Base-by-base conservation (phyloP, 78 protist species). In the Dictyostelium brefeldianum region DNA sequence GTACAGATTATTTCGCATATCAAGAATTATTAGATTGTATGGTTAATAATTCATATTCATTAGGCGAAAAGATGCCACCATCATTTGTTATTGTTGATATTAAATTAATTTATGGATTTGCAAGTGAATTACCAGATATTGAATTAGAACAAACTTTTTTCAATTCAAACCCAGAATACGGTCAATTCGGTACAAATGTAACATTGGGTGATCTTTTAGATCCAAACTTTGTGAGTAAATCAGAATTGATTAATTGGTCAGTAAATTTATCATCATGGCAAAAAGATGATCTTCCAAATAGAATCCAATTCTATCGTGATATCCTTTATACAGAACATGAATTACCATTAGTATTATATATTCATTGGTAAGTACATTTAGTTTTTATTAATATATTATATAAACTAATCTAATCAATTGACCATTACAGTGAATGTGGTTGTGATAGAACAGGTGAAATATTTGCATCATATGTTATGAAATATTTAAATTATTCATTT, bases 401-500 rank as follows among this genome's bases (percentile, higher is more conserved):
- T 57, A 57, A 20, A n/a, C 8, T 57, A 57, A 57, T 7, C 3
- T 11, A 2, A 64, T 11, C 11, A 36, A 36, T 36, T 36, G 43
- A 36, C 2, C 5, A n/a, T n/a, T 20, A 43, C 14, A 75, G 65
- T 64, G 83, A 77, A n/a, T 77, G 84, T 50, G 84, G 83, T 51
- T 77, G 84, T 31, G 83, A 87, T 77, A 80, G 93, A 62, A 87
- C 93, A 50, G 93, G 93, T 36, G 93, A 87, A 36, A 43, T 87
- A 9, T 59, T 77, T 59, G 93, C 93, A 5, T 64, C 80, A 17
- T 87, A 77, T 57, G 93, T 31, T 1, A 87, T 87, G 85, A 56
- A 64, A 65, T 87, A 77, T 48, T 41, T 54, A 15, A 15, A 18
- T n/a, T 54, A 47, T 8, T 54, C 70, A 29, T 87, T 87, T 22